Evolutionary conservation across 352 stramenopile species (phyloP), one percentile per base, ranked within the genome.

Genomic region (Plasmopara viticola): DNA sequence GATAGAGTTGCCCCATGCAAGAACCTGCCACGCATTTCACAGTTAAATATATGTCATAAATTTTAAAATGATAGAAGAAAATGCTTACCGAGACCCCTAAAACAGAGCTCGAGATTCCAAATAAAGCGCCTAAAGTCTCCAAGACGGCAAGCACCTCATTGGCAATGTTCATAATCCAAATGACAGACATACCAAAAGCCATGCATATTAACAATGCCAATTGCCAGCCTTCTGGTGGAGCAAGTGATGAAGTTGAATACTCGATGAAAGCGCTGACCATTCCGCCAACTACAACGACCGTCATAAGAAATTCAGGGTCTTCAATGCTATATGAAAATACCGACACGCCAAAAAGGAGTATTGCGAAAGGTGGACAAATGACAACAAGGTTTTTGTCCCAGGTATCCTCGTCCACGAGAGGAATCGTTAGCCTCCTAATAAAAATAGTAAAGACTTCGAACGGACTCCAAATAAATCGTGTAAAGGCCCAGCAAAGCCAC

Each of bases 141-240:
- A 92, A 61, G 4, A 92, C 68, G 12, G 67, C 71, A 10, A 92
- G 72, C 2, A 88, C 78, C 58, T 92, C 81, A 31, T 86, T 78
- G 6, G 81, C 81, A 44, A 92, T 88, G 17, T 85, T 88, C 78
- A 89, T 89, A 59, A 92, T 92, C 81, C 81, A 92, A 50, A 90
- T 73, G 37, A 92, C 75, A 3, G 81, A 92, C 78, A 92, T 92
- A 18, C 82, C 67, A 44, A 92, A 92, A 13, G 72, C 81, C n/a
- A 88, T 54, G 28, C 59, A 76, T 33, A 92, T 69, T 20, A 84
- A 88, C 34, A 79, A 76, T 5, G 68, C 66, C 9, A 90, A 48
- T 6, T 56, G 48, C 44, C 48, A 56, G n/a, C 77, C 78, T 44
- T 72, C 56, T 1, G 81, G 81, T 25, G 81, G 81, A 9, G 55